Evolutionary conservation across 2,329 filamentous ascomycete genomes (phyloP).

Genomic region (Leptographium procerum): DNA sequence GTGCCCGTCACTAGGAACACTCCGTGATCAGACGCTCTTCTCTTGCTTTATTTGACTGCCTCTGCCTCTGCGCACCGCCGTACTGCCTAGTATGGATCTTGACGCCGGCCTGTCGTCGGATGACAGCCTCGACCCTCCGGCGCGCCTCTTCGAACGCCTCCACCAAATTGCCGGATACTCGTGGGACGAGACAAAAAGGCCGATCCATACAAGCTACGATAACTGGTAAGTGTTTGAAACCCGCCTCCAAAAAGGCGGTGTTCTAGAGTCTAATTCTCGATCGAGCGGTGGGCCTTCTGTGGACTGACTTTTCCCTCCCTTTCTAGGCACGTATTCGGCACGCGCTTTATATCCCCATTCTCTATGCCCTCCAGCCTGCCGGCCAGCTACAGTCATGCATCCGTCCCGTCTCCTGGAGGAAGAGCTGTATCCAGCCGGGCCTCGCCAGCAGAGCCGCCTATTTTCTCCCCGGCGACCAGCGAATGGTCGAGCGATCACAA

Average conservation of each 20-base stretch:
- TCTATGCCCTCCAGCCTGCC: slow-evolving; percentile 26
- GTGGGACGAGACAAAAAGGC: slow-evolving; percentile 56
- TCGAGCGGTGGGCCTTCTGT: no score
- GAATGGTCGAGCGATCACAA: slow-evolving; percentile 29
- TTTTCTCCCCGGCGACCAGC: slow-evolving; percentile 22
- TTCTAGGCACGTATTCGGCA: slow-evolving; percentile 54
- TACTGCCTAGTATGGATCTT: not conserved
- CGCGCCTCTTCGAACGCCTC: slow-evolving; percentile 60
- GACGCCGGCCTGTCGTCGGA: slow-evolving; percentile 25
- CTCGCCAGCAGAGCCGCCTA: slow-evolving; percentile 27
- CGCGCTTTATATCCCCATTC: slow-evolving; percentile 41
- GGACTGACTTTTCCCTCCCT: not conserved
- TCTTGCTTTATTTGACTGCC: no score
- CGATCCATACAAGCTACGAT: slow-evolving; percentile 65
- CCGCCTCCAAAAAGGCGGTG: not conserved
- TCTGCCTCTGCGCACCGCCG: not conserved
- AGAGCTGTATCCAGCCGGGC: slow-evolving; percentile 32
- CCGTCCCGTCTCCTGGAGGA: slow-evolving; percentile 30
- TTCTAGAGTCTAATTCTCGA: no score
- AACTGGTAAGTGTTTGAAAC: slow-evolving; percentile 53
- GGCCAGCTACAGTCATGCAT: slow-evolving; percentile 24
- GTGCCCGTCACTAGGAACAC: not conserved
- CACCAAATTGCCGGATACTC: slow-evolving; percentile 62
- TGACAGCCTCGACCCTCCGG: slow-evolving; percentile 50
- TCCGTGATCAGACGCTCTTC: not conserved